Evolutionary conservation across 768 basidiomycete species (phyloP), one percentile per base, ranked within the genome.

Genomic region (Leucosporidium scottii): DNA sequence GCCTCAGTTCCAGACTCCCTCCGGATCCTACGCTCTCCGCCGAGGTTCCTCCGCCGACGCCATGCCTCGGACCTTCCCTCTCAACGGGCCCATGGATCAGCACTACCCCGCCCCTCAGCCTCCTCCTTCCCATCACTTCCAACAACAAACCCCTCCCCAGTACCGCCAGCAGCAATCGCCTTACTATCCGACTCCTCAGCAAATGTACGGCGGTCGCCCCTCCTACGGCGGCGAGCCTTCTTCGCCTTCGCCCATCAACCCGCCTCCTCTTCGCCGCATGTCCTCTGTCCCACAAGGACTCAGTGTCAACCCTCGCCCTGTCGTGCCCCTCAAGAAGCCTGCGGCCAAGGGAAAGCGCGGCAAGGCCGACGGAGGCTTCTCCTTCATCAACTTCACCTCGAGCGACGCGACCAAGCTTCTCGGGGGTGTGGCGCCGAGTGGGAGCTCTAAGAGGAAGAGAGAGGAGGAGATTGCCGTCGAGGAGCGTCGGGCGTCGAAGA

Each of bases 381-480:
- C 64, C 61, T 72, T 72, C 53, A 59, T 71, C 61, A 72, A 72
- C 50, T 72, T 66, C 27, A 60, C 64, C 21, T n/a, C 64, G 9
- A 49, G 47, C 21, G 71, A 72, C 55, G 23, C 58, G 5, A 60
- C 28, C 28, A 44, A 18, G 25, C n/a, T 72, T 2, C 36, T 72
- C 18, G 23, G 12, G 1, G 71, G 71, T 0, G 71, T 72, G 13
- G 67, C 71, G 25, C 67, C 64, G 48, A 66, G 64, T 28, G 71
- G 71, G 21, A 56, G 36, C 20, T 36, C 49, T 54, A 72, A 68
- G 67, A 68, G 68, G 60, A n/a, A n/a, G 66, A 57, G 59, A 34
- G 60, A 50, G 59, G 59, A 59, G 44, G 59, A 10, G 39, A 44
- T 44, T 15, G 39, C 39, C 15, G 39, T 13, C 13, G 39, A 44